Evolutionary conservation across 176 grass and related monocot genomes (phyloP).

Genomic region (Areca catechu): DNA sequence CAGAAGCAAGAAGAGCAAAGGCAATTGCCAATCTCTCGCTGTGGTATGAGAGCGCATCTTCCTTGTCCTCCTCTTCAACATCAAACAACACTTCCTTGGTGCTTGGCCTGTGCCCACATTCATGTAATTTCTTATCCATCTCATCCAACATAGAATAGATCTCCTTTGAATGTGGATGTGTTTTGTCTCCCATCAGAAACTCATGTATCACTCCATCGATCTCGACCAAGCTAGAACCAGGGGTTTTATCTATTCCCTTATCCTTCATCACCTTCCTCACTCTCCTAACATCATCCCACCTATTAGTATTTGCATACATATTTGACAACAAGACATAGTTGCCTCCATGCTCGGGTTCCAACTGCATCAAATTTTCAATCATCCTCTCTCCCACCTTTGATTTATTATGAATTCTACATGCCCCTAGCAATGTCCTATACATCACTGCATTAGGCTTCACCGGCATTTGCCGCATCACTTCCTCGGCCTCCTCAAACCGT

Average conservation of each 20-base stretch:
- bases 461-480: constrained; percentile 6
- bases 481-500: constrained; percentile 5
- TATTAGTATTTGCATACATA: constrained; percentile 15
- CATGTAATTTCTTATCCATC: constrained; percentile 5
- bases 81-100: constrained; percentile 16
- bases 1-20: background rate
- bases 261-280: constrained; percentile 29
- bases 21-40: constrained; percentile 1
- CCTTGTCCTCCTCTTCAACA: constrained; percentile 11
- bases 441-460: constrained; percentile 10
- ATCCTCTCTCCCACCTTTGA: background rate
- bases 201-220: constrained; percentile 27
- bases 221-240: constrained; percentile 35
- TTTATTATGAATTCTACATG: constrained; percentile 12
- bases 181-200: constrained; percentile 32
- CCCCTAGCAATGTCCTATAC: constrained; percentile 8
- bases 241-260: constrained; percentile 34
- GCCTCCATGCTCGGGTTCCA: constrained; percentile 2
- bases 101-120: constrained; percentile 5
- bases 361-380: background rate
- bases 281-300: constrained; percentile 27
- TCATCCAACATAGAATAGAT: constrained; percentile 3
- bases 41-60: background rate
- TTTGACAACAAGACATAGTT: background rate
- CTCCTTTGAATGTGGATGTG: constrained; percentile 5